Base-by-base conservation (phyloP, 768 basidiomycete species). In the Peribolospora kevripleyi region DNA sequence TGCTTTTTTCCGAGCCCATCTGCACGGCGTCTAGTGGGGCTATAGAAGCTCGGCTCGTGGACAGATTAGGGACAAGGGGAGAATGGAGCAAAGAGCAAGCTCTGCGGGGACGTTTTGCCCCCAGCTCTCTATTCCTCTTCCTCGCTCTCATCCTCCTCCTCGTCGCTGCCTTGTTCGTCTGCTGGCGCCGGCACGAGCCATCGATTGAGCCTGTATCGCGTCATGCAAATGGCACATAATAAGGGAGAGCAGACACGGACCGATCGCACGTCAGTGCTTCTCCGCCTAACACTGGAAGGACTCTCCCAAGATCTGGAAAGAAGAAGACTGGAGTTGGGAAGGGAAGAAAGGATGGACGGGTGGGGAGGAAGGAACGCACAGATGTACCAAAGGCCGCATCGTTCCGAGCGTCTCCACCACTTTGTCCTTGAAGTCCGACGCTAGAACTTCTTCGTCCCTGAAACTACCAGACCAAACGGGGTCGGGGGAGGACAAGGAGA, bases 371-470 rank as follows among this genome's bases (percentile, higher is more conserved):
- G 6, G n/a, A 11, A 36, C 58, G 37, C 55, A 60, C 61, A 45
- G 38, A 38, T 83, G 82, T 3, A 88, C 81, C 55, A 93, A 79
- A 0, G 86, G 87, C 52, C 70, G 70, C 62, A 80, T 70, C 1
- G 82, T 70, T 36, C 61, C 66, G 5, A 73, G 75, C 7, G 81
- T 70, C 1, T 72, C 64, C 37, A 72, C 70, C 5, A 91, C 64
- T 37, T 73, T 72, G 42, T 80, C 74, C 52, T 75, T 75, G 66
- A 88, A 91, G 43, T 75, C 72, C 0, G 75, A 71, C 3, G 68
- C 65, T 1, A 84, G 68, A 3, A 85, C 85, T 62, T 87, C 75
- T 14, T 73, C 71, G 63, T 90, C 86, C 1, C 70, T 70, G 66
- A 88, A 87, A 51, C 82, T 82, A 59, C 10, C 58, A 50, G 54